These are phyloP conservation scores for Trypanosoma rangeli DNA, from an alignment of 208 protist species.

Conservation along the genomic window DNA sequence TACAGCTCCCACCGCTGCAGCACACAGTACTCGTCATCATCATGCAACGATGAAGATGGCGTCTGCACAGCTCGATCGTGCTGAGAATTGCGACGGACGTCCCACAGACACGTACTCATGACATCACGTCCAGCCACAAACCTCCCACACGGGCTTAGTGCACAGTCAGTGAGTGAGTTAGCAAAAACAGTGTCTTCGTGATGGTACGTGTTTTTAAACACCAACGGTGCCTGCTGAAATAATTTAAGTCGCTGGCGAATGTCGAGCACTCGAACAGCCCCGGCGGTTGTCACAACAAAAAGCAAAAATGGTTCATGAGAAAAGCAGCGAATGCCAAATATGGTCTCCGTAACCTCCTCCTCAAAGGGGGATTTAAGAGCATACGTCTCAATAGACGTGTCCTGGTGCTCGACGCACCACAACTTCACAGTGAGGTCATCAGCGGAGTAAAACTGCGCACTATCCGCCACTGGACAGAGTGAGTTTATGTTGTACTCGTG, in stretches of 20 bases:
- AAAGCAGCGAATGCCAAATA: slow-evolving; percentile 60
- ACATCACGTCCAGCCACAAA: slow-evolving; percentile 83
- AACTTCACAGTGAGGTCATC: slow-evolving; percentile 83
- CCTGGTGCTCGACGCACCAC: slow-evolving; percentile 88
- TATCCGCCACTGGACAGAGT: slow-evolving; percentile 65
- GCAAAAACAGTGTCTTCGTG: slow-evolving; percentile 40
- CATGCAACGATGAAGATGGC: slow-evolving; percentile 1
- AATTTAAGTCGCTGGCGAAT: slow-evolving; percentile 77
- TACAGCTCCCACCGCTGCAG: slow-evolving; percentile 76
- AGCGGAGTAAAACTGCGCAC: slow-evolving; percentile 79
- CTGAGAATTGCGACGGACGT: slow-evolving; percentile 55
- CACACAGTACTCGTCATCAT: slow-evolving; percentile 31
- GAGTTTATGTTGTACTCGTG: slow-evolving; percentile 90
- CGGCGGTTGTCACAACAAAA: slow-evolving; percentile 72
- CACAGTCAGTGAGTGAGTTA: slow-evolving; percentile 75
- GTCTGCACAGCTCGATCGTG: slow-evolving; percentile 8
- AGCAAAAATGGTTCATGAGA: slow-evolving; percentile 85
- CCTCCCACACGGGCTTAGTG: slow-evolving; percentile 79
- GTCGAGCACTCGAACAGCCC: slow-evolving; percentile 78
- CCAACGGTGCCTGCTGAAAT: slow-evolving; percentile 56
- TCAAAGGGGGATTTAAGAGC: slow-evolving; percentile 62
- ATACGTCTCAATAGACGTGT: slow-evolving; percentile 82
- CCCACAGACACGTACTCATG: slow-evolving; percentile 81
- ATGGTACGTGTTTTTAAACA: slow-evolving; percentile 56
- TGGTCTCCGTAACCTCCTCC: slow-evolving; percentile 54